Conservation (phyloP, 805 yeast genomes). For the Diddensiella transvaalensis region DNA sequence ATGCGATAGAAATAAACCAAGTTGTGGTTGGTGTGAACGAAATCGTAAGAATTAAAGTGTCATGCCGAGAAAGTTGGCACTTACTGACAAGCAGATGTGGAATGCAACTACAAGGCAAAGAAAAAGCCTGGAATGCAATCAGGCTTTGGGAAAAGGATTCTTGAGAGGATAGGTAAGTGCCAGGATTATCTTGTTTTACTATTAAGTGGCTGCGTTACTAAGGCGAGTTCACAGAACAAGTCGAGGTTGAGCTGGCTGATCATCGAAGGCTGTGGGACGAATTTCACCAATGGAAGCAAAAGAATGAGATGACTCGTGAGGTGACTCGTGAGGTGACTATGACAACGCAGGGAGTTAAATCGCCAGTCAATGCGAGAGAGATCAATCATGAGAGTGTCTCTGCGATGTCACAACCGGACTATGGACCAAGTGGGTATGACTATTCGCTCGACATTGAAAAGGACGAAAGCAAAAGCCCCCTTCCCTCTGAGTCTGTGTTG, state of each 20-base stretch:
- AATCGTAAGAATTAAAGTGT: slow-evolving; percentile 16
- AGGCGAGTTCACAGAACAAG: neutral
- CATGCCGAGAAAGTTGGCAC: neutral
- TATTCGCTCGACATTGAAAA: neutral
- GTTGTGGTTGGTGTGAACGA: slow-evolving; percentile 23
- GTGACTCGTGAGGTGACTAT: neutral
- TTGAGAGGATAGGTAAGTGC: slow-evolving; percentile 20
- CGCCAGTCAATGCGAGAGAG: neutral
- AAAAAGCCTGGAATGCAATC: slow-evolving; percentile 27
- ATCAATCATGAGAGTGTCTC: neutral
- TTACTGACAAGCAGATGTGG: slow-evolving; percentile 17
- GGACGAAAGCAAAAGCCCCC: slow-evolving; percentile 4
- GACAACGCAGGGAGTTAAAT: neutral
- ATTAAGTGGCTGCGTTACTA: neutral
- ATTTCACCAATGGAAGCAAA: neutral
- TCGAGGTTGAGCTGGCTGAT: neutral
- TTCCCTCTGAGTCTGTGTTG: slow-evolving; percentile 14
- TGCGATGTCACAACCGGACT: neutral
- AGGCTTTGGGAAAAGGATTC: slow-evolving; percentile 25
- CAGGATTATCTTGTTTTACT: too few species aligned
- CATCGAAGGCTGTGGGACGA: slow-evolving; percentile 1
- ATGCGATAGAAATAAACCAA: slow-evolving; percentile 23
- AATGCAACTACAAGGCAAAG: slow-evolving; percentile 24
- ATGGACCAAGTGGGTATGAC: neutral
- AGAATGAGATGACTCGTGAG: neutral